phyloP scores from a whole-genome alignment of 2,329 filamentous ascomycete species.

The Chaetomium sp. region DNA sequence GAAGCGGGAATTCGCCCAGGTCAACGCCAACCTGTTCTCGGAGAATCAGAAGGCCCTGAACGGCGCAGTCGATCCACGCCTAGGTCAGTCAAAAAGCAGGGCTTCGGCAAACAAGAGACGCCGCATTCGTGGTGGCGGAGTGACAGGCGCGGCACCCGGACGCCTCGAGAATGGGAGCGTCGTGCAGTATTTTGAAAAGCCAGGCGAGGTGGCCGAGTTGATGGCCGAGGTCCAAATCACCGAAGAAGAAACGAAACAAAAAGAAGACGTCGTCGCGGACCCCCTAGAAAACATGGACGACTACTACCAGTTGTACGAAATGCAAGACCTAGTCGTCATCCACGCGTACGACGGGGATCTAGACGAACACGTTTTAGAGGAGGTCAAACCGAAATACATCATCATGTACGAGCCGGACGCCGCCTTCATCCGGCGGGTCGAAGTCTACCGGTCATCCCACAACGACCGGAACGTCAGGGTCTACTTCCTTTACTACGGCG shows the following conservation, averaged over 20 bases:
- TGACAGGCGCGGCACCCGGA: slow-evolving; percentile 57
- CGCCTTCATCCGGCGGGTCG: slow-evolving; percentile 89
- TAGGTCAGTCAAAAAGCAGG: slow-evolving; percentile 50
- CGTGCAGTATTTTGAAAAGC: slow-evolving; percentile 77
- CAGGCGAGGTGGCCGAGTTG: slow-evolving; percentile 77
- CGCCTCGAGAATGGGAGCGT: slow-evolving; percentile 75
- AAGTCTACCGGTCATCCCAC: slow-evolving; percentile 95
- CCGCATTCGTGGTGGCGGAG: slow-evolving; percentile 77
- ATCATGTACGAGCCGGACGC: slow-evolving; percentile 99
- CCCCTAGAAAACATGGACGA: slow-evolving; percentile 89
- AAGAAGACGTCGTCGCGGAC: slow-evolving; percentile 73
- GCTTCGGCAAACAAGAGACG: slow-evolving; percentile 84
- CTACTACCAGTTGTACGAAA: slow-evolving; percentile 88
- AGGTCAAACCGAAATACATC: slow-evolving; percentile 89
- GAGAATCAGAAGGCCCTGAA: slow-evolving; percentile 79
- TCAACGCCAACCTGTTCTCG: slow-evolving; percentile 75
- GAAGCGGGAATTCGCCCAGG: slow-evolving; percentile 86
- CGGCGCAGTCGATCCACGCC: slow-evolving; percentile 62
- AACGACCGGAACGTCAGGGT: slow-evolving; percentile 85
- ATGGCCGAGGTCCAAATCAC: slow-evolving; percentile 83
- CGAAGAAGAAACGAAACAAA: slow-evolving; percentile 73
- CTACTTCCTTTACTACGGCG: slow-evolving; percentile 96
- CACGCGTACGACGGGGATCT: slow-evolving; percentile 95
- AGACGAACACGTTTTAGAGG: slow-evolving; percentile 95
- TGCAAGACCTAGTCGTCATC: slow-evolving; percentile 83